These are phyloP conservation scores for Yamadazyma buinensis DNA, from an alignment of 1,139 yeast genomes.

Conservation along the genomic window DNA sequence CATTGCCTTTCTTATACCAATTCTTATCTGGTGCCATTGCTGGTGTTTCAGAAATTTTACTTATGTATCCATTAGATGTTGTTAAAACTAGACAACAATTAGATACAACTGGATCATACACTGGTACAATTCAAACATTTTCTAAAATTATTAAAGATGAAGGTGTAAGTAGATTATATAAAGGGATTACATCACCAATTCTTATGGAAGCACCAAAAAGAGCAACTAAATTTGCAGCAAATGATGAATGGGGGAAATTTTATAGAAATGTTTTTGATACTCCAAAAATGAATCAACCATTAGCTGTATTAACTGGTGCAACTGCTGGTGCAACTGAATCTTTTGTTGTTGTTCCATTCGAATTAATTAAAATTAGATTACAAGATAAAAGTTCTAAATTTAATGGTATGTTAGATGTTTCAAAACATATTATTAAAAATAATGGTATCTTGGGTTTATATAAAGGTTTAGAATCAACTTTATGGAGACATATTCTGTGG, in stretches of 20 bases:
- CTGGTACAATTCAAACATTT: slow-evolving; percentile 81
- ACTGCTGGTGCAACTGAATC: slow-evolving; percentile 98
- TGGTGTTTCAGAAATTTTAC: slow-evolving; percentile 94
- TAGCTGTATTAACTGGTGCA: slow-evolving; percentile 92
- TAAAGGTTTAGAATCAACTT: slow-evolving; percentile 93
- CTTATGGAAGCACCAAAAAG: slow-evolving; percentile 99
- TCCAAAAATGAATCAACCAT: slow-evolving; percentile 67
- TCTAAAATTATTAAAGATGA: slow-evolving; percentile 80
- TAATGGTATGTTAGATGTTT: slow-evolving; percentile 83
- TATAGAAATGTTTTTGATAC: slow-evolving; percentile 74
- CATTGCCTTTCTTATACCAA: slow-evolving; percentile 84
- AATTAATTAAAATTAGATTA: slow-evolving; percentile 78
- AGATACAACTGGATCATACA: slow-evolving; percentile 64
- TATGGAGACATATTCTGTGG: slow-evolving; percentile 97
- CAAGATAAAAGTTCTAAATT: slow-evolving; percentile 85
- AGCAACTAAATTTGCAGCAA: slow-evolving; percentile 97
- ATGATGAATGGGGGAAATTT: slow-evolving; percentile 92
- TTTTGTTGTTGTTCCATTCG: slow-evolving; percentile 95
- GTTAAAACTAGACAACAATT: slow-evolving; percentile 97
- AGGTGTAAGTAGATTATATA: slow-evolving; percentile 79
- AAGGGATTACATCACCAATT: slow-evolving; percentile 94
- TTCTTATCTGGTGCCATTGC: slow-evolving; percentile 95
- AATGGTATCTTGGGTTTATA: slow-evolving; percentile 85
- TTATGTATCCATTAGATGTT: slow-evolving; percentile 97
- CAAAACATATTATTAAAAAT: slow-evolving; percentile 61